These are phyloP conservation scores for Clonostachys sp. DNA, from an alignment of 2,329 filamentous ascomycete genomes.

Conservation along the genomic window DNA sequence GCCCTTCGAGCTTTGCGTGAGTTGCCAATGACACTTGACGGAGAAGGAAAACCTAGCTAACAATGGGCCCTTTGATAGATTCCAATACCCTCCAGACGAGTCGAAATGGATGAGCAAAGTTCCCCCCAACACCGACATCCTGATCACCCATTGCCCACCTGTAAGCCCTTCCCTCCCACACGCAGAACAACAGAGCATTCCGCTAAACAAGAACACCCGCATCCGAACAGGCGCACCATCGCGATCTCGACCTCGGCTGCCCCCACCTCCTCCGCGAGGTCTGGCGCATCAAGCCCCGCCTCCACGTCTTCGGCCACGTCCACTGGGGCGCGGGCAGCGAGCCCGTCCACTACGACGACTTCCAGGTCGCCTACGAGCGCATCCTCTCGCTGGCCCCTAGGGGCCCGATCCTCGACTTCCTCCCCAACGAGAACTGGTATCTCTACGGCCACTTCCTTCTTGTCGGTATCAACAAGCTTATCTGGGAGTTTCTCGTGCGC, in stretches of 20 bases:
- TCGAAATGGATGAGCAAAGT: conserved; percentile 72
- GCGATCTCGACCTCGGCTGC: conserved; percentile 67
- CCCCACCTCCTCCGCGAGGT: conserved; percentile 65
- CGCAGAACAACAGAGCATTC: conserved; percentile 1
- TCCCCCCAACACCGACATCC: conserved; percentile 68
- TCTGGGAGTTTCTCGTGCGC: conserved; percentile 54
- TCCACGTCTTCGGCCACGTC: conserved; percentile 84
- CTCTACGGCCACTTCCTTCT: conserved; percentile 36
- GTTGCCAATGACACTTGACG: conserved; percentile 2
- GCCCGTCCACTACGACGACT: conserved; percentile 68
- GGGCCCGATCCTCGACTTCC: conserved; percentile 37
- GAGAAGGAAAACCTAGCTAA: neutral
- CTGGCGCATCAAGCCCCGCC: conserved; percentile 66
- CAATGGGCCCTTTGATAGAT: conserved; percentile 33
- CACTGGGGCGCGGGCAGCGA: conserved; percentile 72
- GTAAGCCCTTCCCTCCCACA: conserved; percentile 21
- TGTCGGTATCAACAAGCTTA: conserved; percentile 38
- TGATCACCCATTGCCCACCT: conserved; percentile 79
- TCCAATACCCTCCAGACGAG: conserved; percentile 63
- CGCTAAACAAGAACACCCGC: neutral
- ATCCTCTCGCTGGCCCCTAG: conserved; percentile 41
- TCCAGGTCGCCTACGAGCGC: conserved; percentile 68
- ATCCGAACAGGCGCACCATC: conserved; percentile 53
- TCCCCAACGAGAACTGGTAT: conserved; percentile 40
- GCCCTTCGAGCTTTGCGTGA: conserved; percentile 62